Percentiles rank a stretch among this genome's conserved stretches.
Conservation (phyloP, 768 basidiomycete species). For the Podaxis carcinomalis region DNA sequence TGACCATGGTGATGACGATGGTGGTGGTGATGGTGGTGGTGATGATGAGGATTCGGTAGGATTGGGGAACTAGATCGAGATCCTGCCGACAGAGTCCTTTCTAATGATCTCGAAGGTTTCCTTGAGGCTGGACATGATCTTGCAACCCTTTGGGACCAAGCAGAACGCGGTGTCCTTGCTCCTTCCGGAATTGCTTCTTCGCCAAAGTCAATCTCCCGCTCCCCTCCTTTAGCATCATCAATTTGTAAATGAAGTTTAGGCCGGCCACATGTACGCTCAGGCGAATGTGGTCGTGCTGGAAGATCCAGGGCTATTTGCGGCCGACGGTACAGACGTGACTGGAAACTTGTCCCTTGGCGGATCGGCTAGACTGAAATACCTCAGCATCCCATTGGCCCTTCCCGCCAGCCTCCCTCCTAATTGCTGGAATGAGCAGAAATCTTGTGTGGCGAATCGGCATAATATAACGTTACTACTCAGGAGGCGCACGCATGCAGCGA, state of each 20-base stretch:
- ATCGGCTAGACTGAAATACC: conserved; percentile 63
- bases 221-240: neutral
- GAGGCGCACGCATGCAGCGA: conserved; percentile 48
- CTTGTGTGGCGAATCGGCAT: conserved; percentile 52
- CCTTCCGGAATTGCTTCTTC: neutral
- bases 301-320: neutral
- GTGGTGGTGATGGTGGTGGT: conserved; percentile 23
- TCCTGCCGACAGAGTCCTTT: neutral
- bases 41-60: conserved; percentile 16
- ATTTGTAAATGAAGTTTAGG: neutral
- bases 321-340: conserved; percentile 8
- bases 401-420: conserved; percentile 47
- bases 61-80: conserved; percentile 2
- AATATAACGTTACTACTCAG: conserved; percentile 60
- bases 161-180: neutral
- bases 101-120: neutral
- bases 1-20: conserved; percentile 32
- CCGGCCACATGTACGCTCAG: neutral
- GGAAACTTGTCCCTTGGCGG: conserved; percentile 57
- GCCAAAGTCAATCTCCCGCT: neutral
- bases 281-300: neutral
- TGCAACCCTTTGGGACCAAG: neutral
- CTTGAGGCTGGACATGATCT: neutral
- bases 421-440: conserved; percentile 48
- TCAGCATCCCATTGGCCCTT: conserved; percentile 55